Conservation (phyloP, 2,329 filamentous ascomycete species). For the Xylariaceae sp. region DNA sequence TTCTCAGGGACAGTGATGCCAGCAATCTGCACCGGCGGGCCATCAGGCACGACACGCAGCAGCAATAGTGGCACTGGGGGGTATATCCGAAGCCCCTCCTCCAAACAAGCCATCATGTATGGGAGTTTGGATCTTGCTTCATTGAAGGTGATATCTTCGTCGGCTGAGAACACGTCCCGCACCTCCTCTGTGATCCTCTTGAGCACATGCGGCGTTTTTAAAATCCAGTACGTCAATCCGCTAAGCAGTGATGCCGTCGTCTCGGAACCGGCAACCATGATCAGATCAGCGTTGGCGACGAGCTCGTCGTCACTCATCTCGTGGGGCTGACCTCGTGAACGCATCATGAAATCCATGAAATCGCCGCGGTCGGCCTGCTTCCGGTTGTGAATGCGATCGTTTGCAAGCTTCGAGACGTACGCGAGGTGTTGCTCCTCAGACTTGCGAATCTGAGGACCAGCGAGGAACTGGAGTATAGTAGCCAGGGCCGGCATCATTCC, state of each 20-base stretch:
- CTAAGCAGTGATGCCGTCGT: constrained; percentile 30
- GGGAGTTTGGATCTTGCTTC: constrained; percentile 25
- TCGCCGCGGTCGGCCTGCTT: constrained; percentile 28
- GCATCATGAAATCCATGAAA: constrained; percentile 31
- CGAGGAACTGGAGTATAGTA: constrained; percentile 15
- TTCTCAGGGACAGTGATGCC: constrained; percentile 23
- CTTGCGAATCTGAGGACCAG: constrained; percentile 25
- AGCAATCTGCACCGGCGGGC: constrained; percentile 20
- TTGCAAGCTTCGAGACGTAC: constrained; percentile 21
- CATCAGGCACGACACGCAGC: constrained; percentile 19
- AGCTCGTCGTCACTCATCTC: constrained; percentile 30
- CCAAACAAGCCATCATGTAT: constrained; percentile 24
- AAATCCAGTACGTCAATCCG: constrained; percentile 25
- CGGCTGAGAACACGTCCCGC: constrained; percentile 43
- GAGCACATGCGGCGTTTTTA: constrained; percentile 30
- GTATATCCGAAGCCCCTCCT: constrained; percentile 25
- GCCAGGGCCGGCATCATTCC: constrained; percentile 17
- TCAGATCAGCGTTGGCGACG: constrained; percentile 28
- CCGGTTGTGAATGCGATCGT: constrained; percentile 22
- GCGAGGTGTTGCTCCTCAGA: constrained; percentile 26
- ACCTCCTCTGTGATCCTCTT: constrained; percentile 35
- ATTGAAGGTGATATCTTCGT: constrained; percentile 40
- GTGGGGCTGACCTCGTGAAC: constrained; percentile 27
- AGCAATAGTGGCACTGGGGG: constrained; percentile 23
- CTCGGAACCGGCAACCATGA: constrained; percentile 30